A percentile compares a stretch with the other conserved stretches of the same genome.
Conservation (phyloP, 2,329 filamentous ascomycete species). For the Colletotrichum truncatum region DNA sequence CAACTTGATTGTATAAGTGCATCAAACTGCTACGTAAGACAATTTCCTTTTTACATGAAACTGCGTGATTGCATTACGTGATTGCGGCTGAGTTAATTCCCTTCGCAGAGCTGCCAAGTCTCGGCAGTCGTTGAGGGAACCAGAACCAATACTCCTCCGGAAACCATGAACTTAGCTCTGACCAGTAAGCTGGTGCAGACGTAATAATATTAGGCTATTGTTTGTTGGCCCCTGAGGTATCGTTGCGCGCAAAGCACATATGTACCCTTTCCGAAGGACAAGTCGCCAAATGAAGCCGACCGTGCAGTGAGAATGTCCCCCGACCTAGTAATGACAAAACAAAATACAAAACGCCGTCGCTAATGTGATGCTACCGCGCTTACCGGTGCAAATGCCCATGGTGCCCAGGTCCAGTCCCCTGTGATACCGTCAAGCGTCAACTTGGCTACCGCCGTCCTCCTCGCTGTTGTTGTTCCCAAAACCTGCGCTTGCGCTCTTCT, state of each 20-base stretch:
- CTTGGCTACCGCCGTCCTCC: conserved; percentile 17
- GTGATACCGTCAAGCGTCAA: neutral
- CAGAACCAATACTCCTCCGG: neutral
- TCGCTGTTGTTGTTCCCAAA: conserved; percentile 37
- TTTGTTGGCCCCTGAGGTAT: conserved; percentile 3
- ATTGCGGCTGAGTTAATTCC: neutral
- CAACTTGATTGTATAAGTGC: neutral
- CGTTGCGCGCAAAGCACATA: conserved; percentile 1
- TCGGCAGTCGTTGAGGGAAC: neutral
- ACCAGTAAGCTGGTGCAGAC: neutral
- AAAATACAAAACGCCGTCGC: conserved; percentile 47
- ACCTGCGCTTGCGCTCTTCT: conserved; percentile 59
- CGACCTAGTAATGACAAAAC: conserved; percentile 4
- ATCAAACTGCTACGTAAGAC: neutral
- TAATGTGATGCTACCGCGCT: conserved; percentile 41
- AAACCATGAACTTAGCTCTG: neutral
- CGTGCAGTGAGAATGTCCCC: neutral
- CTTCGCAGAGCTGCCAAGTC: neutral
- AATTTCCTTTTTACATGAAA: neutral
- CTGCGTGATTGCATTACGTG: neutral
- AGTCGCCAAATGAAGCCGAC: neutral
- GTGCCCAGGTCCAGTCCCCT: conserved; percentile 1
- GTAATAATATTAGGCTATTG: conserved; percentile 21
- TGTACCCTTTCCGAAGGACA: neutral
- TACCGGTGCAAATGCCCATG: conserved; percentile 17